Percentiles rank a stretch among this genome's conserved stretches.
Evolutionary conservation across 2,329 filamentous ascomycete genomes (phyloP).

Genomic region (Pseudogymnoascus sp.): DNA sequence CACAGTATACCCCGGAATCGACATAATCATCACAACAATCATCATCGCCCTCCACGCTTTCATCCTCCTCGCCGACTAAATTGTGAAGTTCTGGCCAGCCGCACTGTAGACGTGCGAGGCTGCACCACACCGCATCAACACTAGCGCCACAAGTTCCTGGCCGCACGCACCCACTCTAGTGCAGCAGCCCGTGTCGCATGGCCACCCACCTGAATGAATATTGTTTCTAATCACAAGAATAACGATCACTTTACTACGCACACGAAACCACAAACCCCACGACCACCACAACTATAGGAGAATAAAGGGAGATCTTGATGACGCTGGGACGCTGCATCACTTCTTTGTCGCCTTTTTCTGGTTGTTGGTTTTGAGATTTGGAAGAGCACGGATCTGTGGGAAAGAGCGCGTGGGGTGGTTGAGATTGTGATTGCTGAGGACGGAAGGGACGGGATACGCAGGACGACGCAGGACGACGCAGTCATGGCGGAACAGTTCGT

Average conservation of each 20-base stretch:
- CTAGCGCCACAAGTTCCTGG: background rate
- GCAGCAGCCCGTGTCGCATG: background rate
- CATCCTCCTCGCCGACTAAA: too few relatives aligned
- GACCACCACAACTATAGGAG: background rate
- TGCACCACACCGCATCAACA: background rate
- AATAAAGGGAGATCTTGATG: background rate
- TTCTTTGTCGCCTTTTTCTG: background rate
- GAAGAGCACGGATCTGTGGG: background rate
- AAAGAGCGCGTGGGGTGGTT: background rate
- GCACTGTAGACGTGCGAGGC: too few relatives aligned
- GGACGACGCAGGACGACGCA: background rate
- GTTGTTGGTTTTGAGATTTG: background rate
- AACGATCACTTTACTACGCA: too few relatives aligned
- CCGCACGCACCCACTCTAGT: background rate
- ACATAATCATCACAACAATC: background rate
- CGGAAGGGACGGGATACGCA: background rate
- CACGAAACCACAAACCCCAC: too few relatives aligned
- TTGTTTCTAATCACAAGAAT: too few relatives aligned
- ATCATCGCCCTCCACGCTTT: too few relatives aligned
- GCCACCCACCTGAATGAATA: background rate
- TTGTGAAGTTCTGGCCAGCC: too few relatives aligned
- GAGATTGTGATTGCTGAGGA: background rate
- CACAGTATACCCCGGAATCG: background rate
- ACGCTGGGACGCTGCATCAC: background rate
- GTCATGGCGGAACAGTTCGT: conserved; percentile 28